Evolutionary conservation across 2,329 filamentous ascomycete species (phyloP), one percentile per base, ranked within the genome.

Genomic region (Plenodomus tracheiphilus): DNA sequence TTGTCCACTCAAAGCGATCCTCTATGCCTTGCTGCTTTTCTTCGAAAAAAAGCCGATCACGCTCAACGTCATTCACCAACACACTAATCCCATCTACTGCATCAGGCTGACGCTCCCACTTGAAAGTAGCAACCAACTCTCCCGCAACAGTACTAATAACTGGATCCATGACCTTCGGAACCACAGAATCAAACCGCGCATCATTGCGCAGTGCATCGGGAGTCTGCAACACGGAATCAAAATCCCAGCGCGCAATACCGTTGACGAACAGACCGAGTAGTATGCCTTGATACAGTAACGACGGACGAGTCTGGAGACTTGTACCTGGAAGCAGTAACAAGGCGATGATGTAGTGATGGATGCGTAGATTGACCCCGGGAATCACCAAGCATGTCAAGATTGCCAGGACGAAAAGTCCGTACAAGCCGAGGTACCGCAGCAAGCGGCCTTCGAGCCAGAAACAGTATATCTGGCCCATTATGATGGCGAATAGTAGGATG

Each of bases 371-470:
- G 20, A 96, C 82, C 3, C 85, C 83, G 0, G 93, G 93, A 9
- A 96, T 75, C 1, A 81, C 73, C 13, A 95, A 75, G 40, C 86
- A 82, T 40, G 93, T 73, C 22, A 94, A 61, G 20, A 97, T 84
- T 11, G 78, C 80, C 1, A 77, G 64, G 2, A 84, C 73, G 54
- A 96, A 83, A 2, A 89, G 74, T 11, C 78, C 81, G 69, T 97
- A 97, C 11, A 97, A 79, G 59, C 83, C 83, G 4, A 97, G 81
- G 65, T 93, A 93, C 36, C 81, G 82, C 35, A 87, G 79, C 59
- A 97, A 81, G 2, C 91, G 85, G 0, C 87, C 92, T 68, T 96
- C 92, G 49, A 89, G 82, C 43, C 89, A 88, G 72, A 97, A 92
- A 67, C 83, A 88, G 81, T 87, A 95, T n/a, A 91, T 80, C 71